phyloP scores from a whole-genome alignment of 2,329 filamentous ascomycete species.

The Neofusicoccum sp. region DNA sequence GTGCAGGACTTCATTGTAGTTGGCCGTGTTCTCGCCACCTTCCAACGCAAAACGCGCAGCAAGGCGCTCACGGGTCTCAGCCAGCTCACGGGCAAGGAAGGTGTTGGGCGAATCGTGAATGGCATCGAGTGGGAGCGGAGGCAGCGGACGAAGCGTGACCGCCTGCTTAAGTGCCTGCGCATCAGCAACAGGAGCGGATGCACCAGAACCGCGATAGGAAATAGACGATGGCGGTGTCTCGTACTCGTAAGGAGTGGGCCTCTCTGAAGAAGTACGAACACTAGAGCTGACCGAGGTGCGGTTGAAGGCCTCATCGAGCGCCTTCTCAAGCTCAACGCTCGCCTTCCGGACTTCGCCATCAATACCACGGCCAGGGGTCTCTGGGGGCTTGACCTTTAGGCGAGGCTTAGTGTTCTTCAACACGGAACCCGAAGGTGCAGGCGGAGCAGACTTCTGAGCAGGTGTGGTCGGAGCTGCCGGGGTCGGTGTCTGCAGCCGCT shows the following conservation, averaged over 20 bases:
- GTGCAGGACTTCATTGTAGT: constrained; percentile 53
- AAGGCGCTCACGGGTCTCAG: constrained; percentile 58
- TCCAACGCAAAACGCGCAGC: constrained; percentile 50
- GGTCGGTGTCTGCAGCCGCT: constrained; percentile 28
- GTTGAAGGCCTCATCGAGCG: constrained; percentile 91
- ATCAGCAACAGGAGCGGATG: constrained; percentile 11
- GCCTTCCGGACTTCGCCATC: constrained; percentile 80
- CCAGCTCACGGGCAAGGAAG: constrained; percentile 54
- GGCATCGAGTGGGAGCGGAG: constrained; percentile 38
- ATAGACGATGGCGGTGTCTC: constrained; percentile 55
- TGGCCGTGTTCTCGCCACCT: constrained; percentile 46
- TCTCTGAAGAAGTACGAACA: constrained; percentile 44
- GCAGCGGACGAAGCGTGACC: constrained; percentile 40
- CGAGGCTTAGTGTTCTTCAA: constrained; percentile 15
- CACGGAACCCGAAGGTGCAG: neutral
- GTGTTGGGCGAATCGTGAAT: constrained; percentile 48
- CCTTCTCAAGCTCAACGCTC: constrained; percentile 80
- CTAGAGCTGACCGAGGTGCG: constrained; percentile 59
- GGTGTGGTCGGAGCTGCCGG: constrained; percentile 8
- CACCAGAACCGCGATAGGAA: constrained; percentile 39
- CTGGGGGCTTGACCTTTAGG: constrained; percentile 2
- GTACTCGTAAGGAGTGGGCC: constrained; percentile 36
- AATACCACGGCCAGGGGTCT: constrained; percentile 53
- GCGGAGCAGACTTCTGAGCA: neutral
- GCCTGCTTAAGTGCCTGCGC: neutral